phyloP scores from a whole-genome alignment of 2,329 filamentous ascomycete genomes.

The Pseudogymnoascus sp. region DNA sequence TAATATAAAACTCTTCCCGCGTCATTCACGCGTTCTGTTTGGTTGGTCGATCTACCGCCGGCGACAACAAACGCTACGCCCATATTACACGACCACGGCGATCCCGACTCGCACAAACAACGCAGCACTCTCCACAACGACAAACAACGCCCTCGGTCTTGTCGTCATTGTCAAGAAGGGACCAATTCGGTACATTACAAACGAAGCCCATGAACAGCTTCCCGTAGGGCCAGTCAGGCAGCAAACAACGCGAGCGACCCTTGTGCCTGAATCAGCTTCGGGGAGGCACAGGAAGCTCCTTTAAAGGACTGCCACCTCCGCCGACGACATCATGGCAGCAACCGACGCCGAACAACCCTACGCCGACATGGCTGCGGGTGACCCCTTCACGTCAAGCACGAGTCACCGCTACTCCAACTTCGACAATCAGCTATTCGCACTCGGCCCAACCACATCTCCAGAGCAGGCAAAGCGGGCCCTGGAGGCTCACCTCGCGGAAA shows the following conservation, averaged over 20 bases:
- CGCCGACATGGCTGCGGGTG: conserved; percentile 4
- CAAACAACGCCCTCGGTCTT: neutral
- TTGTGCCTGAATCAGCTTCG: neutral
- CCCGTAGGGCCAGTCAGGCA: conserved; percentile 4
- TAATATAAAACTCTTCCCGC: conserved; percentile 4
- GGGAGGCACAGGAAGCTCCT: conserved; percentile 1
- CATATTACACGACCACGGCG: conserved; percentile 2
- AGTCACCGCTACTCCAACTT: conserved; percentile 73
- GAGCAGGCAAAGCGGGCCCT: conserved; percentile 81
- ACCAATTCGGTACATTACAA: neutral
- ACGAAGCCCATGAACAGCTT: conserved; percentile 7
- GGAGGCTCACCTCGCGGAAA: conserved; percentile 86
- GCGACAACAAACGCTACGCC: conserved; percentile 7
- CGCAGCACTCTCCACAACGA: neutral
- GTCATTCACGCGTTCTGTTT: conserved; percentile 6
- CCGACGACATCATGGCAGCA: conserved; percentile 3
- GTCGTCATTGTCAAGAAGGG: neutral
- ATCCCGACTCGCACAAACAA: conserved; percentile 7
- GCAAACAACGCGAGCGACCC: neutral
- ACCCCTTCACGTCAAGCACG: conserved; percentile 7
- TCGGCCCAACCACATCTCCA: conserved; percentile 71
- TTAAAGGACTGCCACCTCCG: neutral
- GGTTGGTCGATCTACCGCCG: neutral
- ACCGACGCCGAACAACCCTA: conserved; percentile 5
- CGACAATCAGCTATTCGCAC: conserved; percentile 69